A percentile compares a stretch with the other conserved stretches of the same genome.
Evolutionary conservation across 306 rosid species (phyloP).

Genomic region (Sicyos baderoa): DNA sequence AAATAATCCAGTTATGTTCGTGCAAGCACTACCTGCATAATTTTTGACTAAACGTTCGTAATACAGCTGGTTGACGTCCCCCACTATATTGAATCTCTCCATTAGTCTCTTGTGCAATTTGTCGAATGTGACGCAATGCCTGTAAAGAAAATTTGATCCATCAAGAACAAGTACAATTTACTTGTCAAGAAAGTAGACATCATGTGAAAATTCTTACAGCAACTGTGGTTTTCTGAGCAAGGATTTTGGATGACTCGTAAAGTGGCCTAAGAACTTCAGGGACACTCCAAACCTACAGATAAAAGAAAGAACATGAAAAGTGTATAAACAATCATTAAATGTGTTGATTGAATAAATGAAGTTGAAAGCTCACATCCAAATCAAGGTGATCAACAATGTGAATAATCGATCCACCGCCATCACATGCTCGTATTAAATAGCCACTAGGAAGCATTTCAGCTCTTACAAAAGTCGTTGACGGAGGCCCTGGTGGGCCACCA

Average conservation of each 20-base stretch:
- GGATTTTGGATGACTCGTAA: conserved; percentile 85
- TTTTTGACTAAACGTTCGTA: conserved; percentile 86
- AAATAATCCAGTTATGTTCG: not conserved
- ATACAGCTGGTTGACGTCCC: conserved; percentile 94
- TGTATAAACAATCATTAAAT: too few species aligned
- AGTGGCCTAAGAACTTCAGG: too few species aligned
- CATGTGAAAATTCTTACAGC: conserved; percentile 42
- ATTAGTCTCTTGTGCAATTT: conserved; percentile 80
- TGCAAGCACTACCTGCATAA: conserved; percentile 54
- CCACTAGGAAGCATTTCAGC: conserved; percentile 98
- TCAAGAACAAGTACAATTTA: not conserved
- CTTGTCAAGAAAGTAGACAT: not conserved
- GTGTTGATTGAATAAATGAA: not conserved
- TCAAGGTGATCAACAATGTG: conserved; percentile 90
- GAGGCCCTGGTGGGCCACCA: conserved; percentile 82
- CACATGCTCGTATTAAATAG: conserved; percentile 78
- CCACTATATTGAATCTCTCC: conserved; percentile 89
- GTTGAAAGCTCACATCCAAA: conserved; percentile 53
- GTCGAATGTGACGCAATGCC: conserved; percentile 86
- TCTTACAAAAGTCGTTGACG: conserved; percentile 63
- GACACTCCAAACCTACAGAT: too few species aligned
- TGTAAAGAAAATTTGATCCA: conserved; percentile 1
- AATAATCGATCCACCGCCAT: conserved; percentile 93
- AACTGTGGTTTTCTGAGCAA: conserved; percentile 82
- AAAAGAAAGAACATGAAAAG: too few species aligned